Base-by-base conservation (phyloP, 2,329 filamentous ascomycete genomes). In the Phyllosticta citriasiana region DNA sequence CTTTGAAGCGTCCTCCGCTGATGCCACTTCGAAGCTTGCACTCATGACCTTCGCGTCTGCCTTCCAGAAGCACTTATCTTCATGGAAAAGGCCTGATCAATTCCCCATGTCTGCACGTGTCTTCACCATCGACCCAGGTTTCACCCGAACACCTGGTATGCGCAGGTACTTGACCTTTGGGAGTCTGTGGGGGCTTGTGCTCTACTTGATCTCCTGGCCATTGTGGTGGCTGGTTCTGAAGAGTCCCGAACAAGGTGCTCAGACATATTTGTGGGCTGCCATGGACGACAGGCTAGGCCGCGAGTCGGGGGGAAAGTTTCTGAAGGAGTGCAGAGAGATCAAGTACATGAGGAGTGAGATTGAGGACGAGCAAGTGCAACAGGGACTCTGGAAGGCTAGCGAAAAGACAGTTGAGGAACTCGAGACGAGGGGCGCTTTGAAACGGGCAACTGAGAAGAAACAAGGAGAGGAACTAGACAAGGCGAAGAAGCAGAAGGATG, bases 191-290 rank as follows among this genome's bases (percentile, higher is more conserved):
- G 92, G 92, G 0, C 78, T 99, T 22, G 73, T 86, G 0, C 56
- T 90, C 19, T 99, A 99, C 73, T 72, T 96, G 7, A 53, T 88
- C 10, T 84, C 85, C 35, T 99, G 93, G 80, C 81, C 88, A 1
- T 66, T 96, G 0, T 90, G 89, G 73, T 97, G 93, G 90, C 74
- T 99, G 24, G 73, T 97, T 1, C 79, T 99, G 59, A 97, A 99
- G 74, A 92, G 88, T 35, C 84, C 91, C 0, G 77, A 86, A 58
- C 86, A 89, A 76, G 94, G 90, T 2, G 89, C 93, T 0, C 92
- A 99, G 75, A 91, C 88, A 4, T 85, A 97, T 55, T 77, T 97
- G 8, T 87, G 87, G 66, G 92, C 92, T 0, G 86, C 86, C 1
- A 95, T 97, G 89, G 92, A 97, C 60, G 82, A 82, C 2, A 79